phyloP scores from a whole-genome alignment of 2,329 filamentous ascomycete genomes.

The Amesomyces nigricolor region DNA sequence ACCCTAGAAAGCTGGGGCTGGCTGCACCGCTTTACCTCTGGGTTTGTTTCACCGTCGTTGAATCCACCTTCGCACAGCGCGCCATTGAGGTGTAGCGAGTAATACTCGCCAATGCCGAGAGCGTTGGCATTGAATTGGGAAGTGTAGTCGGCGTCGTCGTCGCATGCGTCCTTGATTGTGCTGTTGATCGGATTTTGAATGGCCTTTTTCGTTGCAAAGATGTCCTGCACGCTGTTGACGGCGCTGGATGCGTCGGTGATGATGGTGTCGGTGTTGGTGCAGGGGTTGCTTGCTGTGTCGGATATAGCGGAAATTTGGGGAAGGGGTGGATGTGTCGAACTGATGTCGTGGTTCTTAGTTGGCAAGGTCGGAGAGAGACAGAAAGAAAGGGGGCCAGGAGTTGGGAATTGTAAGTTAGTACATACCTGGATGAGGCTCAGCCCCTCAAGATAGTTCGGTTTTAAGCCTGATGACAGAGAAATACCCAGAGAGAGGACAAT shows the following conservation, averaged over 20 bases:
- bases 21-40: constrained; percentile 26
- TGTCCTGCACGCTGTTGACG: constrained; percentile 13
- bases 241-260: constrained; percentile 23
- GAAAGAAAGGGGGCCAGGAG: no score
- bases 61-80: constrained; percentile 29
- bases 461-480: constrained; percentile 12
- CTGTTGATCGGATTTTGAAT: no score
- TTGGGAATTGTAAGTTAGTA: background rate
- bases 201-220: background rate
- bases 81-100: constrained; percentile 30
- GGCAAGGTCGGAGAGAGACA: background rate
- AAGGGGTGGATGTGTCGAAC: constrained; percentile 39
- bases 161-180: constrained; percentile 4
- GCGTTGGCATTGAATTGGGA: constrained; percentile 20
- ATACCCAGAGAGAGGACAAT: constrained; percentile 17
- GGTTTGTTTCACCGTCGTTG: constrained; percentile 21
- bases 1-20: no score
- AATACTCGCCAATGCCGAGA: constrained; percentile 32
- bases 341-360: constrained; percentile 16
- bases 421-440: constrained; percentile 17
- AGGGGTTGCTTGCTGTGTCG: background rate
- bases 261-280: constrained; percentile 12
- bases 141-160: constrained; percentile 15
- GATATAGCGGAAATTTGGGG: constrained; percentile 19
- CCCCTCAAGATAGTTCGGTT: constrained; percentile 11